phyloP scores from a whole-genome alignment of 257 asterid genomes.

The Knoxia roxburghii region DNA sequence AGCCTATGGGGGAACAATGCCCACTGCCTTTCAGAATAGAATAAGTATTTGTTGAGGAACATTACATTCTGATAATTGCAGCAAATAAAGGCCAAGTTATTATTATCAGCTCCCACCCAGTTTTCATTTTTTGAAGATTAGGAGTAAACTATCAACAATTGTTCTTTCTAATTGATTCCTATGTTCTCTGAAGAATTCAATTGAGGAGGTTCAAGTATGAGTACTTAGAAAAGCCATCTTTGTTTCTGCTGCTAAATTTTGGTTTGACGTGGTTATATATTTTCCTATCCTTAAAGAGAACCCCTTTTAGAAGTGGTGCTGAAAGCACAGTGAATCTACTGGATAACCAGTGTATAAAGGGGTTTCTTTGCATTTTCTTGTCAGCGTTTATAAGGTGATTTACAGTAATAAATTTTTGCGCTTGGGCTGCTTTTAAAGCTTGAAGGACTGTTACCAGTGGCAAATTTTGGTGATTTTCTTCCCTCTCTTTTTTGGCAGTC shows the following conservation, averaged over 20 bases:
- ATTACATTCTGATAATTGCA: background rate
- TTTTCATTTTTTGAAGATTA: background rate
- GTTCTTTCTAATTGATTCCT: background rate
- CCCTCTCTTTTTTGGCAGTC: constrained; percentile 46
- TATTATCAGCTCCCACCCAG: background rate
- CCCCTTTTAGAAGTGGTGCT: background rate
- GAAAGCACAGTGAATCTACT: no score
- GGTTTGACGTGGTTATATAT: background rate
- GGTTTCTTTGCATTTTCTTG: background rate
- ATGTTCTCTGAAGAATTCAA: background rate
- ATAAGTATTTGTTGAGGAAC: background rate
- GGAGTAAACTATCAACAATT: background rate
- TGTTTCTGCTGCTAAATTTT: background rate
- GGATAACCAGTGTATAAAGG: no score
- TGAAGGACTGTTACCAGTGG: constrained; percentile 16
- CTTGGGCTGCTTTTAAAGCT: no score
- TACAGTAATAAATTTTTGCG: background rate
- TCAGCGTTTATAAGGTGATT: background rate
- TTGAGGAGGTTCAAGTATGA: background rate
- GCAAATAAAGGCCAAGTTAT: background rate
- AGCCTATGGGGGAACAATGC: background rate
- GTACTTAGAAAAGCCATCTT: background rate
- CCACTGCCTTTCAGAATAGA: background rate
- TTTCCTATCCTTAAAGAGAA: background rate
- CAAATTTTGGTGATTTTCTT: constrained; percentile 15